Percentiles rank a stretch among this genome's conserved stretches.
These are phyloP conservation scores for Eucalyptus sp. DNA, from an alignment of 345 rosid species.

Conservation along the genomic window DNA sequence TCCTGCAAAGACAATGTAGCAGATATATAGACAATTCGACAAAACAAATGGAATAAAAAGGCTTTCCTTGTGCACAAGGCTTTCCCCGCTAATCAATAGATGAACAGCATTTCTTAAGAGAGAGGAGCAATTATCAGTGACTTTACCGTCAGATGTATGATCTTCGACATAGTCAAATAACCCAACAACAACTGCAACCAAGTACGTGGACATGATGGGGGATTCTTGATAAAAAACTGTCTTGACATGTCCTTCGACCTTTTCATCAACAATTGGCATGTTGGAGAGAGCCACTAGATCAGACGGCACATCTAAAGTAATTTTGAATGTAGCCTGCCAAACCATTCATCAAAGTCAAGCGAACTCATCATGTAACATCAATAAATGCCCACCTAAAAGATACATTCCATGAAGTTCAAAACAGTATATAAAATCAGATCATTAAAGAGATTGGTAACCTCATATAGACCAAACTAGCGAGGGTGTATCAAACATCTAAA, in stretches of 20 bases:
- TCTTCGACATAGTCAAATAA: constrained; percentile 85
- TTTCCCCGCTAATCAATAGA: neutral
- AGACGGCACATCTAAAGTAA: constrained; percentile 74
- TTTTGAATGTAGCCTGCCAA: constrained; percentile 82
- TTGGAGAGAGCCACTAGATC: constrained; percentile 87
- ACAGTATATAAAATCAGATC: neutral
- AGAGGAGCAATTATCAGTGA: neutral
- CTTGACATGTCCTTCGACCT: constrained; percentile 56
- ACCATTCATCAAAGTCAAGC: neutral
- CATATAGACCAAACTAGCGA: neutral
- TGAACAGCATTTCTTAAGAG: neutral
- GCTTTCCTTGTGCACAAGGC: neutral
- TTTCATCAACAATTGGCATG: constrained; percentile 70
- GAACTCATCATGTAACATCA: neutral
- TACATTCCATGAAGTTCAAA: neutral
- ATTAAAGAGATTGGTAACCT: neutral
- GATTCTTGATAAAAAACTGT: constrained; percentile 70
- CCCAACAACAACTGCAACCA: constrained; percentile 90
- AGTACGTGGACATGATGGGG: constrained; percentile 92
- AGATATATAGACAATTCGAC: neutral
- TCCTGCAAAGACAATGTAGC: constrained; percentile 27
- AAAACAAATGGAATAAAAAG: neutral
- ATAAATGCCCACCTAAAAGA: neutral
- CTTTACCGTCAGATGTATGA: constrained; percentile 77
- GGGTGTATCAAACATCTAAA: neutral